Evolutionary conservation across 1,284 basidiomycete species (phyloP), one percentile per base, ranked within the genome.

Genomic region (Marasmius fiardii): DNA sequence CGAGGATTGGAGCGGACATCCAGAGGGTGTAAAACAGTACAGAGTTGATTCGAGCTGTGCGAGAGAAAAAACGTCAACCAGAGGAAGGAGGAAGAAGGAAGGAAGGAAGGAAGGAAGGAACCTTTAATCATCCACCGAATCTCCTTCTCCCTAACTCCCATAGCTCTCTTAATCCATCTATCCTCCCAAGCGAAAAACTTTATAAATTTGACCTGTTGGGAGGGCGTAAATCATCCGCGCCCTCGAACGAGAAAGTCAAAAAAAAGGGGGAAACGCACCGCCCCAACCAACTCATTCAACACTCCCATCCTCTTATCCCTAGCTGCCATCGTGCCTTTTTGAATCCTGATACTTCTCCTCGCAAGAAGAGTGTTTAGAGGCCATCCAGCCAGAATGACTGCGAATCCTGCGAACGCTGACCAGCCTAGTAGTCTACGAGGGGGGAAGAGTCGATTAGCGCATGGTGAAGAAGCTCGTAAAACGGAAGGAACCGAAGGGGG

Each of bases 131-230:
- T 79, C 88, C 87, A 91, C 47, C 74, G 66, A 63, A 92, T 75
- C 69, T 91, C 89, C 18, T 72, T 68, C 47, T 75, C 78, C 53
- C 88, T 76, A 5, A 82, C 79, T 26, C 81, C 79, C 63, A 88
- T 68, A 0, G 75, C 76, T 1, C 82, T 75, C 20, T 78, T 67
- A 49, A 90, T 86, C 90, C 89, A 92, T 12, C 79, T 74, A 34
- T 84, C 80, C 63, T 92, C 89, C 90, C 90, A 92, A 3, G 88
- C 89, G 59, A 92, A 92, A 72, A 92, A 90, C 64, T 94, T 94
- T 75, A 94, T 88, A 65, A 93, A 92, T 64, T 90, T 91, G 60
- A 90, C 75, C 73, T 83, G n/a, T 60, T 39, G 53, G 18, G 28
- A 28, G n/a, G 23, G 34, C 11, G 28, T 11, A 14, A 28, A 31